Evolutionary conservation across 257 asterid genomes (phyloP), one percentile per base, ranked within the genome.

Genomic region (Solanum pimpinellifolium): DNA sequence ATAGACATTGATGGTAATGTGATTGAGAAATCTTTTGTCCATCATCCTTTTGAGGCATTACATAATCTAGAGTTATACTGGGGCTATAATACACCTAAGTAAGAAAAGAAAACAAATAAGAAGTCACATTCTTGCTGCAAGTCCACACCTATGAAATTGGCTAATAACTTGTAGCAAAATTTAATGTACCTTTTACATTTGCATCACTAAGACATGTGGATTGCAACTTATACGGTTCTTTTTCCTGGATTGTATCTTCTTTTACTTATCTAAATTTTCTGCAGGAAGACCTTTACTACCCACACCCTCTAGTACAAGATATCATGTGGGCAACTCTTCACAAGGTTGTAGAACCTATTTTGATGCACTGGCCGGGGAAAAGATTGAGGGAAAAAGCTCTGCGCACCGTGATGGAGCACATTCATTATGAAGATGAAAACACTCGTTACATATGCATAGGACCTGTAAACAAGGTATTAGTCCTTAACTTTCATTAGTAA

Each of bases 221-320:
- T 44, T 39, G 44, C 74, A 59, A 86, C 84, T 74, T 69, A 72
- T 80, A 66, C 46, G 66, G 68, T 23, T 77, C 82, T 44, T 73
- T 44, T 84, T 66, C 65, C 37, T 49, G 80, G 18, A 35, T 65
- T 72, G 42, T 35, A 77, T 25, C 47, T 83, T 85, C 73, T 75
- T 52, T 86, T 47, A 44, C 87, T 35, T 31, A 75, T 33, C 39
- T 85, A 87, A 85, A 83, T 66, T 76, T 82, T 65, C 85, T 93
- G 94, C 96, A 97, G 99, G 99, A 97, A 92, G 99, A 97, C 89
- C 96, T 97, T 49, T 97, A 94, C 95, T 97, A 97, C 89, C 99
- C 98, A 16, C 99, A 95, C 90, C 98, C 99, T 87, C 86, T 94
- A 75, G 89, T 94, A 82, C 98, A 97, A 90, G 98, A 95, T 90